Conservation (phyloP, 306 rosid species). For the Cyclanthera cordifolia region DNA sequence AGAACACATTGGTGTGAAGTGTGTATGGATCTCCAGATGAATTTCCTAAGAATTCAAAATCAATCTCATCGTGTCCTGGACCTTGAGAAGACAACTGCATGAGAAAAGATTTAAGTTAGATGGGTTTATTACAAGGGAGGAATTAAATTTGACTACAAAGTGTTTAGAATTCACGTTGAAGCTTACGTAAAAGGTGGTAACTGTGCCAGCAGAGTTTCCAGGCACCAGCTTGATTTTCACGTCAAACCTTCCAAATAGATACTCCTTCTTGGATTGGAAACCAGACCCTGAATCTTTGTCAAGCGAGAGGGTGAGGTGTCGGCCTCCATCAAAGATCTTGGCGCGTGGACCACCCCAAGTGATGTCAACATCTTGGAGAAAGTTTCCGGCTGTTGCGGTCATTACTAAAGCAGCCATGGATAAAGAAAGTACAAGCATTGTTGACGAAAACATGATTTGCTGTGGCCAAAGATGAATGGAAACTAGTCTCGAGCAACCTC, state of each 20-base stretch:
- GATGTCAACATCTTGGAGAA: conserved; percentile 53
- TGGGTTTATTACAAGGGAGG: not conserved
- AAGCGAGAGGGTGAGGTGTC: conserved; percentile 52
- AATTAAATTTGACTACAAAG: not conserved
- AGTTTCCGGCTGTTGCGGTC: conserved; percentile 33
- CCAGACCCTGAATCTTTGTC: conserved; percentile 86
- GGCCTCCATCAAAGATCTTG: conserved; percentile 42
- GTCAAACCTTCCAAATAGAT: conserved; percentile 55
- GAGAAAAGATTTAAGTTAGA: not conserved
- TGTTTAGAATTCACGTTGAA: not conserved
- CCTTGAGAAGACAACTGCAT: conserved; percentile 54
- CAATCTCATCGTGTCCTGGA: conserved; percentile 37
- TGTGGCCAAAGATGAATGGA: not conserved
- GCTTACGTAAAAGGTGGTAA: conserved; percentile 60
- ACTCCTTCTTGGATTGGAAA: conserved; percentile 52
- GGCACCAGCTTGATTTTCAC: conserved; percentile 68
- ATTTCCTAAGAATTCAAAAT: conserved; percentile 38
- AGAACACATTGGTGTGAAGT: conserved; percentile 26
- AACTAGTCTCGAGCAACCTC: too few species aligned
- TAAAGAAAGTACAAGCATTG: conserved; percentile 12
- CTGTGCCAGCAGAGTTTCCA: conserved; percentile 84
- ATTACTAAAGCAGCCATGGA: conserved; percentile 12
- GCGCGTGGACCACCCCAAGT: conserved; percentile 60
- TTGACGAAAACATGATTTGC: conserved; percentile 12
- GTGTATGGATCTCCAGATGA: conserved; percentile 29